These are phyloP conservation scores for Penicillium sp. DNA, from an alignment of 2,329 filamentous ascomycete genomes.

Conservation along the genomic window DNA sequence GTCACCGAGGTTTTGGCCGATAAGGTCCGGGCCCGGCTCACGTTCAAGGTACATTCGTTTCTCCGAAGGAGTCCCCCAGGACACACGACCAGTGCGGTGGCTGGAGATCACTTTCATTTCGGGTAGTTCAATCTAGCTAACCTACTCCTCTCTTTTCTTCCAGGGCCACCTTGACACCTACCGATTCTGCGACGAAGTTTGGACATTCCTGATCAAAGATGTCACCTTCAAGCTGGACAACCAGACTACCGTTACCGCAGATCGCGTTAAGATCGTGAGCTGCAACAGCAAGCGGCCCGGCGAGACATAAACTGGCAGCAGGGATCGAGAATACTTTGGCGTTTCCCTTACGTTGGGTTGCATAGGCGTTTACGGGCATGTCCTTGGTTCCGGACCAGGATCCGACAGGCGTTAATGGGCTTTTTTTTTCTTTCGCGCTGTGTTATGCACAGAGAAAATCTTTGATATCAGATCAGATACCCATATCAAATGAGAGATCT, in stretches of 20 bases:
- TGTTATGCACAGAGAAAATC: conserved; percentile 20
- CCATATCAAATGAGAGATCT: conserved; percentile 21
- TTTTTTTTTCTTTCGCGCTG: conserved; percentile 9
- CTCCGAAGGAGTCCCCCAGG: conserved; percentile 9
- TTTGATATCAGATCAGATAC: conserved; percentile 29
- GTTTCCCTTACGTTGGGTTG: conserved; percentile 22
- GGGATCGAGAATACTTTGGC: conserved; percentile 15
- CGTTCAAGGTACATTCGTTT: conserved; percentile 78
- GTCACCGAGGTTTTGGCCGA: conserved; percentile 91
- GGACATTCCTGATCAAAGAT: conserved; percentile 99
- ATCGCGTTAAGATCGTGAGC: conserved; percentile 98
- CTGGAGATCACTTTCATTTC: background rate
- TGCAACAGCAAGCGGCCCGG: conserved; percentile 88
- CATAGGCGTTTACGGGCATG: conserved; percentile 26
- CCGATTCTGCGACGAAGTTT: conserved; percentile 99
- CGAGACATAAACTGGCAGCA: conserved; percentile 48
- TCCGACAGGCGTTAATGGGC: conserved; percentile 11
- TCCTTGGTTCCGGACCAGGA: conserved; percentile 17
- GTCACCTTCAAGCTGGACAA: conserved; percentile 98
- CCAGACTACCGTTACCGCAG: conserved; percentile 74
- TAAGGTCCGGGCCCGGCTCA: conserved; percentile 87
- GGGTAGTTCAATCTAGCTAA: conserved; percentile 22
- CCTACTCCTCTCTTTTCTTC: conserved; percentile 10
- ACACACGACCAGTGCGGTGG: background rate
- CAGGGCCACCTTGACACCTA: conserved; percentile 97